Evolutionary conservation across 169 alveolate genomes (phyloP), one percentile per base, ranked within the genome.

Genomic region (Eimeria acervulina): DNA sequence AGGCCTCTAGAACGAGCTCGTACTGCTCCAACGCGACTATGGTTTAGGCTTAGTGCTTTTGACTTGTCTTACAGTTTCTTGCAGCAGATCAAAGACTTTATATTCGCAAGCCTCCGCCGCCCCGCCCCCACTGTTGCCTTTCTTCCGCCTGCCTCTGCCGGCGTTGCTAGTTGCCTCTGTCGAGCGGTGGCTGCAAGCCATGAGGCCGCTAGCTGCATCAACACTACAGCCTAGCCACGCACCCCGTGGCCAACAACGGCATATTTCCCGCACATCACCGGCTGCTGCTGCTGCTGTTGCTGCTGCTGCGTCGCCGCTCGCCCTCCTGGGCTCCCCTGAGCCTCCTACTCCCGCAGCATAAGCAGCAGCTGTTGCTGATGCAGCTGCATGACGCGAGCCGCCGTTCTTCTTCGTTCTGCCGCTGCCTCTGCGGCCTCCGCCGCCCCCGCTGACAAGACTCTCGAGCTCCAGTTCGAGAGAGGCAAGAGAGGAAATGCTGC

Each of bases 401-500:
- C 93, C 93, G 68, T 47, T 85, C 80, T 52, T 85, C 70, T 63
- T 85, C 63, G 80, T 26, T 70, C 47, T 85, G 59, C 80, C 80
- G 81, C 93, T 59, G 93, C 93, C 93, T 33, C 93, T 28, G 42
- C 93, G 93, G 72, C 91, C 91, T 36, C 81, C 55, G 93, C 93
- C 17, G 76, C 93, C 93, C 1, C 93, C 93, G 80, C 93, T 85
- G 61, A 85, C 68, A 8, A 85, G 93, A 28, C 93, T 85, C 68
- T 85, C 93, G 17, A 85, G 76, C 40, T 85, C 93, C 6, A 85
- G 80, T 70, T 85, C 93, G 28, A 85, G 93, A 31, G 81, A 59
- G 8, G 61, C 93, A 40, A 85, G 33, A 4, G 93, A 85, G 61
- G 93, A 85, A 31, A 85, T 44, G 93, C 93, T 85, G 59, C 93